phyloP scores from a whole-genome alignment of 164 flowering plant genomes.

The Litsea cubeba region DNA sequence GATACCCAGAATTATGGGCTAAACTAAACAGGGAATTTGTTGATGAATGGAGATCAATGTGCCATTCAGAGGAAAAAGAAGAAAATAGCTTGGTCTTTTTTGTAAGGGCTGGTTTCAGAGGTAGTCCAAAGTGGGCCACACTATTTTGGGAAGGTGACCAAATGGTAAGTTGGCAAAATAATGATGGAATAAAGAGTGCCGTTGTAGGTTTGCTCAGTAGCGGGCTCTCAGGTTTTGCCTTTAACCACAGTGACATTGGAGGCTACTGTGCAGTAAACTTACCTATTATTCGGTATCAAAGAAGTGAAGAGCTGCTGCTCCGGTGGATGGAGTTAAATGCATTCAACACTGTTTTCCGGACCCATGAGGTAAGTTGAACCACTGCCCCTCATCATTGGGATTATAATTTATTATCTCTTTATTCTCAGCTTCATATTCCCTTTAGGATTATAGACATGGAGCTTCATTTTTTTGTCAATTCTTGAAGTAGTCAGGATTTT shows the following conservation, averaged over 20 bases:
- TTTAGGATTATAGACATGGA: neutral
- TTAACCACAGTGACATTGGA: conserved; percentile 88
- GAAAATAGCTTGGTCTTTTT: conserved; percentile 64
- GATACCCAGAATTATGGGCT: conserved; percentile 91
- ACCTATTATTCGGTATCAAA: conserved; percentile 55
- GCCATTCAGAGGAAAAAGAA: conserved; percentile 30
- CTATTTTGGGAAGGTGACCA: conserved; percentile 94
- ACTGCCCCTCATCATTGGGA: neutral
- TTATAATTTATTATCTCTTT: too few species aligned
- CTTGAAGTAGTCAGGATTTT: neutral
- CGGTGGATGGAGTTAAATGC: conserved; percentile 87
- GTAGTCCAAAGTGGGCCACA: conserved; percentile 79
- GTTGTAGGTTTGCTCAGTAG: conserved; percentile 81
- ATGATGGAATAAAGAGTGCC: conserved; percentile 88
- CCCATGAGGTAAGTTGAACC: conserved; percentile 63
- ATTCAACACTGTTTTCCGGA: conserved; percentile 68
- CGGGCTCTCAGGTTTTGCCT: conserved; percentile 74
- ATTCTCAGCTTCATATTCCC: neutral
- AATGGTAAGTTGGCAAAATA: conserved; percentile 88
- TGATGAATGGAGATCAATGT: conserved; percentile 62
- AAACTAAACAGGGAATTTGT: conserved; percentile 66
- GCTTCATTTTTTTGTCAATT: neutral
- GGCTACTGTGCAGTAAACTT: conserved; percentile 81
- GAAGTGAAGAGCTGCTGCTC: conserved; percentile 73
- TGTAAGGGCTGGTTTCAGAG: conserved; percentile 81